phyloP scores from a whole-genome alignment of 345 rosid genomes.

The Salix brachista region DNA sequence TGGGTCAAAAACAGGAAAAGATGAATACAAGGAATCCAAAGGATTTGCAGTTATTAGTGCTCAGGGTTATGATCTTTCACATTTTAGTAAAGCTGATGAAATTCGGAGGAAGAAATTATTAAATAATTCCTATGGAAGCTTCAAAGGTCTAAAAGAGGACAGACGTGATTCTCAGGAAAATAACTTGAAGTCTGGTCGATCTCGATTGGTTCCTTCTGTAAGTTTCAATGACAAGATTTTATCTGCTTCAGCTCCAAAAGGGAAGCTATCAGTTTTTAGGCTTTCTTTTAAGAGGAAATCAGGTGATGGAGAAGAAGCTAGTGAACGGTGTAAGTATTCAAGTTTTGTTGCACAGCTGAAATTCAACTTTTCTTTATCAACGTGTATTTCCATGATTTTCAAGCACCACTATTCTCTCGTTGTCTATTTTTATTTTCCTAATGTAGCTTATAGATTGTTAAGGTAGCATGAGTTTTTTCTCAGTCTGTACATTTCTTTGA shows the following conservation, averaged over 20 bases:
- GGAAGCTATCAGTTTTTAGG: constrained; percentile 46
- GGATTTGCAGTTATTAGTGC: constrained; percentile 10
- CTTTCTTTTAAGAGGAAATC: constrained; percentile 69
- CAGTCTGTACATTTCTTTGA: neutral
- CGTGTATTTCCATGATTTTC: neutral
- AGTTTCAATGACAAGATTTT: constrained; percentile 42
- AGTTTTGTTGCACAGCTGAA: neutral
- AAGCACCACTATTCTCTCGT: neutral
- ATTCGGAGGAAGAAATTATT: constrained; percentile 34
- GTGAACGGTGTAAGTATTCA: constrained; percentile 44
- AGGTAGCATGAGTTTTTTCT: neutral
- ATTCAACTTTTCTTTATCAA: neutral
- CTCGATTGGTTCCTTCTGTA: constrained; percentile 36
- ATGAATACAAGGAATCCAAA: constrained; percentile 37
- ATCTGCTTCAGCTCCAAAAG: constrained; percentile 30
- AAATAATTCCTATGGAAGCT: constrained; percentile 36
- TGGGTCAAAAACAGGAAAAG: constrained; percentile 34
- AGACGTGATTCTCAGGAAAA: constrained; percentile 28
- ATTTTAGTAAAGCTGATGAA: constrained; percentile 38
- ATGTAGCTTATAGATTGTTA: neutral
- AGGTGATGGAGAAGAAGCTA: constrained; percentile 55
- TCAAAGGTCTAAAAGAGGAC: constrained; percentile 37
- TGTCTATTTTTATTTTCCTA: neutral
- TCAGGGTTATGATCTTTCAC: constrained; percentile 30
- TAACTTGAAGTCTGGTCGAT: constrained; percentile 27